Evolutionary conservation across 306 rosid genomes (phyloP), one percentile per base, ranked within the genome.

Genomic region (Cucurbita argyrosperma): DNA sequence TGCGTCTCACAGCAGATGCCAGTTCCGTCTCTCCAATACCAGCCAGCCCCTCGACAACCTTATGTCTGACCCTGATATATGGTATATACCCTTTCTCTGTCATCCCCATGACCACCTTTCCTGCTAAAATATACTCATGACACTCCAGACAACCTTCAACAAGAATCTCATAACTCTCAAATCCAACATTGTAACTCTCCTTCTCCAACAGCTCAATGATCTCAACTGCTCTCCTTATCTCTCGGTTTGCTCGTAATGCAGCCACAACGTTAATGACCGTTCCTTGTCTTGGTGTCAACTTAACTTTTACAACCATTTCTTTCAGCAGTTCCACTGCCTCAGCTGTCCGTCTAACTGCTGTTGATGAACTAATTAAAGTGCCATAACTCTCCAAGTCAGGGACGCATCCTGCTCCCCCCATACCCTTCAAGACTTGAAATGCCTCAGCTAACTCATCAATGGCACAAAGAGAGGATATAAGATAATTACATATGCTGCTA

Each of bases 111-210:
- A 74, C 90, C 76, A 83, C 88, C 84, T 90, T 90, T 80, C 87
- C 97, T 0, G 96, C 94, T 78, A 90, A 84, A 85, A 87, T 81
- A 78, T 85, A 87, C 80, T 93, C 94, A 0, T 45, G 76, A 65
- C 63, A 80, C 87, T 89, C 98, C 80, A 90, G 72, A 79, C 96
- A 90, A 57, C 93, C 96, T 72, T 92, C 83, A 74, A 77, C 81
- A 42, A 84, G 88, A 67, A 78, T n/a, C 80, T 93, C 96, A 35
- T 93, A 86, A 86, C 87, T 79, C 86, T 88, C 93, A 74, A 90
- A 93, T 65, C 88, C 96, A 16, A 90, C 76, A 76, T 57, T 49
- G n/a, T 39, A 66, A 52, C 78, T 83, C 82, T 84, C 84, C 80
- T 53, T 82, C 81, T 87, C 91, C 79, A 92, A 75, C 71, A 90